Percentiles rank a stretch among this genome's conserved stretches.
phyloP scores from a whole-genome alignment of 2,329 filamentous ascomycete genomes.

The Neonectria magnoliae region DNA sequence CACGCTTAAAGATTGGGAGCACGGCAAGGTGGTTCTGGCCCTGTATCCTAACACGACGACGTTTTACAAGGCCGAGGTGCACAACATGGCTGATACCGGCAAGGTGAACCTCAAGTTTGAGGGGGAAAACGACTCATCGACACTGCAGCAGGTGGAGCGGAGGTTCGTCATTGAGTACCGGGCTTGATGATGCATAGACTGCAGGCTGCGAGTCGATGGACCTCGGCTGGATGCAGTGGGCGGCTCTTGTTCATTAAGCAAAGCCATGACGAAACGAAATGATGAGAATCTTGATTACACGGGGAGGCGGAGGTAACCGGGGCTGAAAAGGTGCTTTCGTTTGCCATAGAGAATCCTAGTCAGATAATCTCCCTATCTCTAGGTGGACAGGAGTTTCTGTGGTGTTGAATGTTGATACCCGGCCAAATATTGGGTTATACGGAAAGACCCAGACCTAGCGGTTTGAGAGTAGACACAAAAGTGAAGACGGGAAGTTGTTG shows the following conservation, averaged over 20 bases:
- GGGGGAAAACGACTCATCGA: slow-evolving; percentile 78
- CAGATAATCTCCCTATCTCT: background rate
- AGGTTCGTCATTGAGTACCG: slow-evolving; percentile 81
- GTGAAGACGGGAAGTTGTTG: background rate
- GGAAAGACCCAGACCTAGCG: background rate
- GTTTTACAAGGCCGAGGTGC: slow-evolving; percentile 86
- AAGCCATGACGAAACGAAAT: background rate
- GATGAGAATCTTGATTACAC: background rate
- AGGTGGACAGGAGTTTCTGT: background rate
- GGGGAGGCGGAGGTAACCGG: background rate
- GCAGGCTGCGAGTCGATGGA: background rate
- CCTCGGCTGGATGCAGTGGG: background rate
- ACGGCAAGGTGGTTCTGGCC: slow-evolving; percentile 78
- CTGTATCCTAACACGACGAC: slow-evolving; percentile 86
- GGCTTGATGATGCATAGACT: slow-evolving; percentile 35
- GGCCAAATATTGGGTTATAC: background rate
- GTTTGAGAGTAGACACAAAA: background rate
- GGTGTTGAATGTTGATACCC: background rate
- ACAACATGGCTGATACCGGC: slow-evolving; percentile 68
- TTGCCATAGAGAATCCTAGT: background rate
- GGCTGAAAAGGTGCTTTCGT: background rate
- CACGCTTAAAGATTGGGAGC: slow-evolving; percentile 68
- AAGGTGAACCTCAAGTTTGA: slow-evolving; percentile 79
- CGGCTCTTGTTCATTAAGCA: too few relatives aligned
- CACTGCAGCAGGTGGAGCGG: slow-evolving; percentile 78